phyloP scores from a whole-genome alignment of 2,329 filamentous ascomycete genomes.

The Aspergillus costaricaensis region DNA sequence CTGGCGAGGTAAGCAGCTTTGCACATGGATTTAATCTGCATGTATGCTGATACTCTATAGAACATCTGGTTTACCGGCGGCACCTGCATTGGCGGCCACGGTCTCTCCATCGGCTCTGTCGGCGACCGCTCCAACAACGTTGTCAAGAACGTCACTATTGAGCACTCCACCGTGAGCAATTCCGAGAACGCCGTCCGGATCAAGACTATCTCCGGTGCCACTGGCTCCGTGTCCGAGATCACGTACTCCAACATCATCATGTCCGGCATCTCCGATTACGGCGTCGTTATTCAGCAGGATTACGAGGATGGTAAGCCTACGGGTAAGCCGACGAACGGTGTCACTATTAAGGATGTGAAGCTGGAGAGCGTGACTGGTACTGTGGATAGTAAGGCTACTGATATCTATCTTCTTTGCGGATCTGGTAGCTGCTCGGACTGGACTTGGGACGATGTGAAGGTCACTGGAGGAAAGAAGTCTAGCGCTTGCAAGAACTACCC shows the following conservation, averaged over 20 bases:
- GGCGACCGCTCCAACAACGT: constrained; percentile 55
- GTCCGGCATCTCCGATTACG: constrained; percentile 49
- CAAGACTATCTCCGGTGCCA: constrained; percentile 44
- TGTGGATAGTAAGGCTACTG: constrained; percentile 26
- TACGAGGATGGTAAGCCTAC: constrained; percentile 52
- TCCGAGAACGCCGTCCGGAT: constrained; percentile 42
- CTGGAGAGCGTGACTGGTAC: constrained; percentile 42
- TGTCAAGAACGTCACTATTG: constrained; percentile 49
- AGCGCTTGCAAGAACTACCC: background rate
- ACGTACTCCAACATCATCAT: constrained; percentile 46
- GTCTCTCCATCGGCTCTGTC: constrained; percentile 38
- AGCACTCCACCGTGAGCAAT: constrained; percentile 52
- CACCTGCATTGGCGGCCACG: constrained; percentile 44
- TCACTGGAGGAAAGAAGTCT: constrained; percentile 34
- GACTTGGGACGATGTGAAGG: constrained; percentile 38
- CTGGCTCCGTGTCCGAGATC: constrained; percentile 27
- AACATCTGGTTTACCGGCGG: constrained; percentile 27
- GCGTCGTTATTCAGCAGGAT: constrained; percentile 56
- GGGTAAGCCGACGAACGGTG: constrained; percentile 41
- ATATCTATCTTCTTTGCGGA: constrained; percentile 45
- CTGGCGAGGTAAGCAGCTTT: constrained; percentile 20
- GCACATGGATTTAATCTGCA: too few species aligned
- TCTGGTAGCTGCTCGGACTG: constrained; percentile 42
- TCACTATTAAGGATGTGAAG: constrained; percentile 37
- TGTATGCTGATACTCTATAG: background rate